These are phyloP conservation scores for Hordeum marinum DNA, from an alignment of 176 grass and related monocot species.

Conservation along the genomic window DNA sequence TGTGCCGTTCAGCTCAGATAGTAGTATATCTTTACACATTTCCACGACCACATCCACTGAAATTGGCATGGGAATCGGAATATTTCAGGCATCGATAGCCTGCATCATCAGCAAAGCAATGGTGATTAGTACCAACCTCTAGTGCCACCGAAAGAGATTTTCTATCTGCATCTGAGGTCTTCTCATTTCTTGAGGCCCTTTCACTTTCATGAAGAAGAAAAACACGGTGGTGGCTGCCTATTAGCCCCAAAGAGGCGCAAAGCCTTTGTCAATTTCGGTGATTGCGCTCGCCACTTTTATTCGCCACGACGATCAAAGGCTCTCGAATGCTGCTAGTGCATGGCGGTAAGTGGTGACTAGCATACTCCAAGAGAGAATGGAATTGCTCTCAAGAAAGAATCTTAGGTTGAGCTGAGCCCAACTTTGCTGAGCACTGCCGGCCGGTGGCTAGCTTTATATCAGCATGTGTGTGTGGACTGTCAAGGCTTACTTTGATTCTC, in stretches of 20 bases:
- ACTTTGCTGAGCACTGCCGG: slow-evolving; percentile 10
- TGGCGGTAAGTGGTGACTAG: background rate
- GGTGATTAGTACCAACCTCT: background rate
- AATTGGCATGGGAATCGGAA: background rate
- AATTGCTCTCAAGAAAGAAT: slow-evolving; percentile 9
- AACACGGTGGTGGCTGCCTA: background rate
- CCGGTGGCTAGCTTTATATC: background rate
- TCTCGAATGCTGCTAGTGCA: background rate
- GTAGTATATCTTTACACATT: background rate
- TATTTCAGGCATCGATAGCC: background rate
- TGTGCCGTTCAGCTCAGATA: background rate
- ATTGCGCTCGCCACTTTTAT: background rate
- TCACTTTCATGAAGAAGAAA: background rate
- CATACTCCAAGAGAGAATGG: background rate
- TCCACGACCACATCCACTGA: background rate
- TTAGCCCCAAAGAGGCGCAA: slow-evolving; percentile 4
- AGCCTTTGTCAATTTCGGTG: slow-evolving; percentile 17
- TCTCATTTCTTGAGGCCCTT: background rate
- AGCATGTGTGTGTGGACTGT: background rate
- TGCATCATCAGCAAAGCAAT: background rate
- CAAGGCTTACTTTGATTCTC: slow-evolving; percentile 5
- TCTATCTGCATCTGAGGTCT: background rate
- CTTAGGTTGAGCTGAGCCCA: background rate
- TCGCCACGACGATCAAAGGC: background rate
- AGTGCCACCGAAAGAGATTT: background rate